These are phyloP conservation scores for Papiliotrema laurentii DNA, from an alignment of 1,284 basidiomycete genomes.

Conservation along the genomic window DNA sequence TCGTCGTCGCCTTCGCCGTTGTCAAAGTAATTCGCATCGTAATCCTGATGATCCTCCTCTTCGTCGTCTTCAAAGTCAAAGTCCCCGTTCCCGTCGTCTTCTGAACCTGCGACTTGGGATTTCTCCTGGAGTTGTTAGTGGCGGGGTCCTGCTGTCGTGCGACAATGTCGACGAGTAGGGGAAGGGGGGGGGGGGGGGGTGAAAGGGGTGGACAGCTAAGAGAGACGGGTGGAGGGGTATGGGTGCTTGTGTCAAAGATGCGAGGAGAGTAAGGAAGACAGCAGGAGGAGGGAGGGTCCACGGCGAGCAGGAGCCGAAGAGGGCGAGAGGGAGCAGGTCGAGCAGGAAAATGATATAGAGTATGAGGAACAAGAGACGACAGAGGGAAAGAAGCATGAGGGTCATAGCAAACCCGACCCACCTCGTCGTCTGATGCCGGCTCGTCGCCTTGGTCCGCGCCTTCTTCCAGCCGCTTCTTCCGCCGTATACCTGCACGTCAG, in stretches of 20 bases:
- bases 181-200: too few species aligned
- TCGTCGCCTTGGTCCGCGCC: constrained; percentile 17
- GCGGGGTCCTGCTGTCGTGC: neutral
- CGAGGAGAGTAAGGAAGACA: too few species aligned
- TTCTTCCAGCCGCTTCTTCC: constrained; percentile 22
- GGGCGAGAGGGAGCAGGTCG: neutral
- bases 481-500: neutral
- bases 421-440: neutral
- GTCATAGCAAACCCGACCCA: neutral
- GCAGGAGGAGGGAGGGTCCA: too few species aligned
- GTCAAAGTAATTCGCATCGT: constrained; percentile 49
- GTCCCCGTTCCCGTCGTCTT: constrained; percentile 31
- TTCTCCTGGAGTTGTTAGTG: neutral
- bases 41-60: constrained; percentile 47
- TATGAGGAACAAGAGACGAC: neutral
- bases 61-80: constrained; percentile 46
- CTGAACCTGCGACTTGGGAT: constrained; percentile 12
- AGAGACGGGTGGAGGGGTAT: too few species aligned
- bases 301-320: too few species aligned
- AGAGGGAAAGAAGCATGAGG: neutral
- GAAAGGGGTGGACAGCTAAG: too few species aligned
- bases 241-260: too few species aligned
- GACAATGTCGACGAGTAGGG: too few species aligned
- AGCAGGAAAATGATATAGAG: neutral
- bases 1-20: constrained; percentile 48